Evolutionary conservation across 352 stramenopile genomes (phyloP).

Genomic region (Pythium aquatile): DNA sequence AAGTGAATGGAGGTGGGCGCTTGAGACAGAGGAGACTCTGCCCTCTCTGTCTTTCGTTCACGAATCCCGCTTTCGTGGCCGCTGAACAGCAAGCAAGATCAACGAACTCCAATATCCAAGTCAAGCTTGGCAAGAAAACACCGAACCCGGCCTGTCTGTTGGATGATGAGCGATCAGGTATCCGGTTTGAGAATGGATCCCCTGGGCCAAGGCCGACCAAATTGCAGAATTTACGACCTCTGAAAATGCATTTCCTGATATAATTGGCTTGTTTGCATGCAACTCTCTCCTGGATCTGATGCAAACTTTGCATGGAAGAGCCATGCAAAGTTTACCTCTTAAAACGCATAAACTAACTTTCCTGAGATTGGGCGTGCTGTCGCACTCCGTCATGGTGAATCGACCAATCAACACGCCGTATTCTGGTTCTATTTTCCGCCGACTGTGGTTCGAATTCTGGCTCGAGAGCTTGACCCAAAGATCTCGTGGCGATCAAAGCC

Average conservation of each 20-base stretch:
- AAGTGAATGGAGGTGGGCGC: too few species aligned
- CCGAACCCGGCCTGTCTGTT: not conserved
- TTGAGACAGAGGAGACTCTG: too few species aligned
- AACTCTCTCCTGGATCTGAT: too few species aligned
- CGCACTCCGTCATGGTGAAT: not conserved
- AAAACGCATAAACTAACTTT: too few species aligned
- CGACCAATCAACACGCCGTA: not conserved
- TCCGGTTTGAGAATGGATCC: not conserved
- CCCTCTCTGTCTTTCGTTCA: not conserved
- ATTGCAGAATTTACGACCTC: not conserved
- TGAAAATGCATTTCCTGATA: not conserved
- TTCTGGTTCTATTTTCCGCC: conserved; percentile 1
- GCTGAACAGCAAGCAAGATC: not conserved
- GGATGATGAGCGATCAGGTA: not conserved
- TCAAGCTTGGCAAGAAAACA: not conserved
- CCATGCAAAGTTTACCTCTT: too few species aligned
- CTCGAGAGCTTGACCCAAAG: not conserved
- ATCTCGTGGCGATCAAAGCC: not conserved
- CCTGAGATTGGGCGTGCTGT: not conserved
- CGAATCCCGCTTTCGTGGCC: not conserved
- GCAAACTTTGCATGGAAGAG: too few species aligned
- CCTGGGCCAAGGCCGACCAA: too few species aligned
- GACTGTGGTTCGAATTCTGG: not conserved
- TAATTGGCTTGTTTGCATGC: not conserved
- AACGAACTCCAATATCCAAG: not conserved